These are phyloP conservation scores for Komagataella phaffii DNA, from an alignment of 805 yeast genomes.

Conservation along the genomic window DNA sequence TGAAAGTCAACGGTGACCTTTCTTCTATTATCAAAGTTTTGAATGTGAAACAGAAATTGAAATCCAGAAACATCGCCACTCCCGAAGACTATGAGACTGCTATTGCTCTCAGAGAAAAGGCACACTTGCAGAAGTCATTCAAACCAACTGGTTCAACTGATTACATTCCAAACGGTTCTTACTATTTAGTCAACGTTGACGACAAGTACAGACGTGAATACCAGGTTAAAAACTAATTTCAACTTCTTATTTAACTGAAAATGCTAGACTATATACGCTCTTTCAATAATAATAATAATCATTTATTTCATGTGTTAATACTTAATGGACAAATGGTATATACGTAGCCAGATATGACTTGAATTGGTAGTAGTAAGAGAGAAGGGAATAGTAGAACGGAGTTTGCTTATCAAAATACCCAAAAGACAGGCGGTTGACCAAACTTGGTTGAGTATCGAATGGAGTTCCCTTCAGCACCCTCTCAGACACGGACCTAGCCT, in stretches of 20 bases:
- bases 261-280: background rate
- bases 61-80: conserved; percentile 46
- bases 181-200: conserved; percentile 73
- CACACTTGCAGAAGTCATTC: conserved; percentile 71
- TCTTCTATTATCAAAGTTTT: conserved; percentile 48
- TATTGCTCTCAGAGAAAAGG: conserved; percentile 74
- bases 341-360: background rate
- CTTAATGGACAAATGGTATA: background rate
- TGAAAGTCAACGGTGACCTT: conserved; percentile 71
- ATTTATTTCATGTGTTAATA: background rate
- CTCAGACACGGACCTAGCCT: conserved; percentile 16
- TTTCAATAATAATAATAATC: background rate
- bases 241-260: background rate
- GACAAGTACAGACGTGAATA: conserved; percentile 82
- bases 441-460: background rate
- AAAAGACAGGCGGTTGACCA: background rate
- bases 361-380: background rate
- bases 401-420: background rate
- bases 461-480: background rate
- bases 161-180: conserved; percentile 58
- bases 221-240: conserved; percentile 43
- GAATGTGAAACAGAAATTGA: conserved; percentile 55
- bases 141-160: conserved; percentile 74
- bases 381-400: background rate
- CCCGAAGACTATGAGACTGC: conserved; percentile 79